Evolutionary conservation across 2,329 filamentous ascomycete species (phyloP), one percentile per base, ranked within the genome.

Genomic region (Tolypocladium tundrense): DNA sequence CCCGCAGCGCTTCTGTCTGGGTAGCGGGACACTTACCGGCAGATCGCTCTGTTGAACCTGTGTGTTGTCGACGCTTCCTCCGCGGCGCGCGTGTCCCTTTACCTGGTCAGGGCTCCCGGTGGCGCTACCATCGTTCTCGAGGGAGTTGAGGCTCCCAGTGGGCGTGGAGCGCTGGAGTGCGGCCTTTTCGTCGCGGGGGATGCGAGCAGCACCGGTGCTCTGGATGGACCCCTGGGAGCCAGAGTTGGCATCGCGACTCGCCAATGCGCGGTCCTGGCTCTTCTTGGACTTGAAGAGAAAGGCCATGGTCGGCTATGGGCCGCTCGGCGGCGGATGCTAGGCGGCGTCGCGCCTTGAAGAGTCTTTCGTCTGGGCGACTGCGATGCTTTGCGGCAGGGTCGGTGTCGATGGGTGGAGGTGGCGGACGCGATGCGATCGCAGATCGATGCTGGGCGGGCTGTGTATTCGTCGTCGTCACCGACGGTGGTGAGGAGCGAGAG

Each of bases 241-340:
- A 33, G 74, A 67, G 60, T 73, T 75, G 56, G 77, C 80, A 67
- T 85, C 82, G 68, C 82, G 80, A 69, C 77, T 81, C 56, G 77
- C 74, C 63, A 81, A 70, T 58, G 75, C 76, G 69, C 85, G 82
- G 66, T 87, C 84, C 72, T 88, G 85, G 69, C 83, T 81, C 74
- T 90, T 91, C 75, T 91, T 91, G 58, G 86, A 89, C 73, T 90
- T 90, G 78, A 91, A 91, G 61, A 91, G 80, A 73, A 91, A 91
- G 64, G 88, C 86, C 88, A 91, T 91, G 73, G 72, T 79, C 72
- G 68, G 66, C 73, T 68, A 70, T 66, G 67, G 69, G 72, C 60
- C 70, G 72, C 71, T 69, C 67, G 66, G 69, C 69, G 71, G 71
- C 66, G 68, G 66, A 57, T 39, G 51, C 58, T 60, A 58, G 55